Conservation (phyloP, 805 yeast species). For the Candida lessepsii region DNA sequence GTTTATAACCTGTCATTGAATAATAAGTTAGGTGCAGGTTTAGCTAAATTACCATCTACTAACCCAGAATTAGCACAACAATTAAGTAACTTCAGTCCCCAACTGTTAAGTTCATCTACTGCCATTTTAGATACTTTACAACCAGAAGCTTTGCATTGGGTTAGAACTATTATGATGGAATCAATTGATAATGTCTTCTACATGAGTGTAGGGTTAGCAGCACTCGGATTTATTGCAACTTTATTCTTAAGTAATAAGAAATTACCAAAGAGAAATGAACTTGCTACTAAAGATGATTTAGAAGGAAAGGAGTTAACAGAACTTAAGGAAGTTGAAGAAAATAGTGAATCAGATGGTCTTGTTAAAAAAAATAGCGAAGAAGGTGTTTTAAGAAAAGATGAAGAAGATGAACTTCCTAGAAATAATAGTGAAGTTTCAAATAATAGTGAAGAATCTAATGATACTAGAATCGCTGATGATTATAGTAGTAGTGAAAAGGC, state of each 20-base stretch:
- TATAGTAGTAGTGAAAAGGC: neutral
- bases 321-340: neutral
- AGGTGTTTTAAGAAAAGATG: too few species aligned
- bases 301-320: neutral
- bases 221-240: conserved; percentile 26
- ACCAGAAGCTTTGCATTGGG: conserved; percentile 22
- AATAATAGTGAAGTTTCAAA: too few species aligned
- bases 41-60: conserved; percentile 11
- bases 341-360: neutral
- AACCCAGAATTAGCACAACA: conserved; percentile 10
- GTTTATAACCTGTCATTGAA: conserved; percentile 11
- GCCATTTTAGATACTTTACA: conserved; percentile 15
- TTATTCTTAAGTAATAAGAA: conserved; percentile 41
- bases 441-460: too few species aligned
- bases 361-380: too few species aligned
- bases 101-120: conserved; percentile 7
- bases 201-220: conserved; percentile 37
- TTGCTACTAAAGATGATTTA: conserved; percentile 1
- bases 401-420: too few species aligned
- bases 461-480: conserved; percentile 1
- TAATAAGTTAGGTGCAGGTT: conserved; percentile 9
- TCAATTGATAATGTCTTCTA: conserved; percentile 41
- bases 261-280: conserved; percentile 10
- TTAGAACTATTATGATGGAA: conserved; percentile 30
- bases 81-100: conserved; percentile 8